phyloP scores from a whole-genome alignment of 805 yeast species.

The Kluyveromyces starmeri region DNA sequence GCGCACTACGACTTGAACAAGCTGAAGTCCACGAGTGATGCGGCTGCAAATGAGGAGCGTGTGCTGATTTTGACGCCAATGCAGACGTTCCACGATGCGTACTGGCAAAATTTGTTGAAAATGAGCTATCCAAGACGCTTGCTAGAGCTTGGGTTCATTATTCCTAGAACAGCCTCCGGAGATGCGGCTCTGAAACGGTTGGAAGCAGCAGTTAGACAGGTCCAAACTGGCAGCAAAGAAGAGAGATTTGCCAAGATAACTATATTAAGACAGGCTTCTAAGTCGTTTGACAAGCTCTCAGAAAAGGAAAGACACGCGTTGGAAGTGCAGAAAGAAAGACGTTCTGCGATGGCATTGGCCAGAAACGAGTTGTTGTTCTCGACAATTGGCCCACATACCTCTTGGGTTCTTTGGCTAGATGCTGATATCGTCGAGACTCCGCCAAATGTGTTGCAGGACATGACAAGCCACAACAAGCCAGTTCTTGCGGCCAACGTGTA shows the following conservation, averaged over 20 bases:
- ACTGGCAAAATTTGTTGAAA: constrained; percentile 76
- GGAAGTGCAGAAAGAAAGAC: constrained; percentile 76
- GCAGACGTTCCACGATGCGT: constrained; percentile 73
- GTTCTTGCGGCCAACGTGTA: constrained; percentile 88
- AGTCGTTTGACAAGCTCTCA: constrained; percentile 58
- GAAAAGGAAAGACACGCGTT: constrained; percentile 91
- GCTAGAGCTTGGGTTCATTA: constrained; percentile 82
- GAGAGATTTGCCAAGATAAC: constrained; percentile 75
- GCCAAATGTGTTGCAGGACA: constrained; percentile 70
- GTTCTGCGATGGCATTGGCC: constrained; percentile 88
- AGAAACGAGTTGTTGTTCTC: constrained; percentile 87
- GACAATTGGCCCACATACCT: constrained; percentile 77
- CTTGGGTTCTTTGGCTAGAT: constrained; percentile 97
- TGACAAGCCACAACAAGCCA: constrained; percentile 78
- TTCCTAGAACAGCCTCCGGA: constrained; percentile 78
- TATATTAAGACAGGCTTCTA: constrained; percentile 82
- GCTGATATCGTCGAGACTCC: constrained; percentile 92
- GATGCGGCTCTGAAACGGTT: constrained; percentile 65
- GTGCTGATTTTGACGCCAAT: constrained; percentile 85
- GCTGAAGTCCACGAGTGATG: constrained; percentile 60
- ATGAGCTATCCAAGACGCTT: constrained; percentile 77
- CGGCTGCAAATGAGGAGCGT: constrained; percentile 69
- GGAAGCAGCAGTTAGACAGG: constrained; percentile 64
- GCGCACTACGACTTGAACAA: constrained; percentile 79
- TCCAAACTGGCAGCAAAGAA: constrained; percentile 56